Evolutionary conservation across 1,139 yeast species (phyloP), one percentile per base, ranked within the genome.

Genomic region (Suhomyces bokatorum): DNA sequence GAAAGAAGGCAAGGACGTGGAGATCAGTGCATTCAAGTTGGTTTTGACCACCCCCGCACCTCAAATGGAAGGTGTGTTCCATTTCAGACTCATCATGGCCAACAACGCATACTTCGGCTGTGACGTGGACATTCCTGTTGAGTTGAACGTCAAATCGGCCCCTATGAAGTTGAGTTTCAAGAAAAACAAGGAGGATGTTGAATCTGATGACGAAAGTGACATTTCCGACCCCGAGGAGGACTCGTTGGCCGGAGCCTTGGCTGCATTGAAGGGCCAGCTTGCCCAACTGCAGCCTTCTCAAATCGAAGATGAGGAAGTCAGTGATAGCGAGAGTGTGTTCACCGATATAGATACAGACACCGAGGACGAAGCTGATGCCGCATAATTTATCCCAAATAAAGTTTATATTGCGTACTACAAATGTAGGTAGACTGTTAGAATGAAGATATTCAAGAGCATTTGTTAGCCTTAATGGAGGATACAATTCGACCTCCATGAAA

Each of bases 11-110:
- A 62, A 67, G 16, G 73, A 73, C 14, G 78, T 87, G 48, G 66
- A 66, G 4, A 70, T 88, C 43, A 81, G 89, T 43, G 82, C 91
- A 1, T 83, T 87, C 59, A 89, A 87, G 63, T 71, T 90, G 43
- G 89, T 85, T 52, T 65, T 90, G 42, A 66, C 84, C 12, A 72
- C 79, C 43, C 88, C 95, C 44, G 80, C 95, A 4, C 96, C 97
- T 11, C 77, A 77, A 27, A 72, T 73, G 43, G 68, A 69, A 24
- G 96, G 95, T 30, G 70, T 67, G 22, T 80, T 69, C 58, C 81
- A 78, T 54, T 87, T 85, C 73, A 73, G 91, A 65, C 68, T 86
- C 31, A 62, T 83, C 16, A 63, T 86, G 57, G 83, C 80, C 59
- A 81, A 83, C 46, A 74, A 85, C 46, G 80, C 83, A 39, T 86